Evolutionary conservation across 768 basidiomycete species (phyloP).

Genomic region (Gymnopilus junonius): DNA sequence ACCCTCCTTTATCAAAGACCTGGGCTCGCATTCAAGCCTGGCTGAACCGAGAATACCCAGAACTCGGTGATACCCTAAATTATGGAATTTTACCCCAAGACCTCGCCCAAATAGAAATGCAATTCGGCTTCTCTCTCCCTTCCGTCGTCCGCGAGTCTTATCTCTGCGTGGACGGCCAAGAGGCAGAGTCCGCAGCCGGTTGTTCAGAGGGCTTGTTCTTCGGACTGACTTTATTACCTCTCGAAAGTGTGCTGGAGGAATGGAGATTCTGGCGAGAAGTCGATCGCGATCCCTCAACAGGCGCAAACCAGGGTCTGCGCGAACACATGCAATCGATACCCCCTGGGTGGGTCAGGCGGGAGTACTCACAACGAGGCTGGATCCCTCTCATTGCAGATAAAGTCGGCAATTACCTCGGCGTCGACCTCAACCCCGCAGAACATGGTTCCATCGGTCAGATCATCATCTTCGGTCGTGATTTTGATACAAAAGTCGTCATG

Average conservation of each 20-base stretch:
- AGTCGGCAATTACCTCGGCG: constrained; percentile 94
- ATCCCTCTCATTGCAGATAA: constrained; percentile 94
- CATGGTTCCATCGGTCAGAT: constrained; percentile 86
- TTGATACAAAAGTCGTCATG: constrained; percentile 96
- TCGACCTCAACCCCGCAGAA: constrained; percentile 89
- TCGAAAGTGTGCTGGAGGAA: constrained; percentile 93
- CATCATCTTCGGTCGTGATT: constrained; percentile 98
- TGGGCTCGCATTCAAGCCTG: constrained; percentile 87
- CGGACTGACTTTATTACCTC: constrained; percentile 88
- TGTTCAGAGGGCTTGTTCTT: constrained; percentile 94
- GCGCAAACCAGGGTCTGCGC: constrained; percentile 73
- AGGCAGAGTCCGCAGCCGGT: constrained; percentile 85
- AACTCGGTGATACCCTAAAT: constrained; percentile 94
- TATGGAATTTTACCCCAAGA: constrained; percentile 84
- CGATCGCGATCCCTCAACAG: constrained; percentile 85
- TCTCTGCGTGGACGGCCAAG: constrained; percentile 88
- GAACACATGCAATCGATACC: constrained; percentile 89
- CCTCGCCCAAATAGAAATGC: constrained; percentile 80
- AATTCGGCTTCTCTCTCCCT: constrained; percentile 86
- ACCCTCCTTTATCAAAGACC: constrained; percentile 81
- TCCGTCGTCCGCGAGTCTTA: constrained; percentile 91
- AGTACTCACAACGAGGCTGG: constrained; percentile 96
- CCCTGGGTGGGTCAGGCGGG: constrained; percentile 82
- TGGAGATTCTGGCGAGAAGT: constrained; percentile 98
- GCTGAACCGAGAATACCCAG: constrained; percentile 87